Evolutionary conservation across 2,329 filamentous ascomycete species (phyloP).

Genomic region (Colletotrichum sp.): DNA sequence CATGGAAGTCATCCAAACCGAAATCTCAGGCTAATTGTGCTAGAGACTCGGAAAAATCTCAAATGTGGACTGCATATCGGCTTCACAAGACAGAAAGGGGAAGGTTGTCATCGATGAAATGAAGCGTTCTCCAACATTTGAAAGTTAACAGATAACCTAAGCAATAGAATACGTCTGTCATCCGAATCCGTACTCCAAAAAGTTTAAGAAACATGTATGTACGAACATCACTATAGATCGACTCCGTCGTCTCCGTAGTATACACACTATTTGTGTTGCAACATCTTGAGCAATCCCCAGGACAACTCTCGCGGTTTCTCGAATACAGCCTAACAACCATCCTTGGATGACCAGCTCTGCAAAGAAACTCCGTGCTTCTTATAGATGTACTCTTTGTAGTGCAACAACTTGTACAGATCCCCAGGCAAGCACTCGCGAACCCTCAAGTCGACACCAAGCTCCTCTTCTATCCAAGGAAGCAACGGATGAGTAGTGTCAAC

Average conservation of each 20-base stretch:
- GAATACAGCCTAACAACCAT: not conserved
- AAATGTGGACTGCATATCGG: not conserved
- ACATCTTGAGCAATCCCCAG: not conserved
- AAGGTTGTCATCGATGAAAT: not conserved
- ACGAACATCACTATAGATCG: not conserved
- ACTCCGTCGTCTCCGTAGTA: not conserved
- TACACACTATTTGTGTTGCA: not conserved
- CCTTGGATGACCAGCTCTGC: not conserved
- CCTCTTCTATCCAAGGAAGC: not conserved
- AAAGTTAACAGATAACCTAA: not conserved
- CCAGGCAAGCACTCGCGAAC: not conserved
- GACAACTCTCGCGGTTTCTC: not conserved
- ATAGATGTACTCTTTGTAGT: not conserved
- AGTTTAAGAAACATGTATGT: not conserved
- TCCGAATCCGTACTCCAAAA: not conserved
- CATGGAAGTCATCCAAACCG: not conserved
- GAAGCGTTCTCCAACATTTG: not conserved
- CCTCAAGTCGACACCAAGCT: not conserved
- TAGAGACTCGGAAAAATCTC: not conserved
- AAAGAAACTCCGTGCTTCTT: not conserved
- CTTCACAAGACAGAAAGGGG: not conserved
- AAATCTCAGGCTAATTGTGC: not conserved
- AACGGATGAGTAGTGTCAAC: not conserved
- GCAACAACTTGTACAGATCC: not conserved
- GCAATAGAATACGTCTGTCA: not conserved